These are phyloP conservation scores for Thamnidium elegans DNA, from an alignment of 192 early-diverging fungal species.

Conservation along the genomic window DNA sequence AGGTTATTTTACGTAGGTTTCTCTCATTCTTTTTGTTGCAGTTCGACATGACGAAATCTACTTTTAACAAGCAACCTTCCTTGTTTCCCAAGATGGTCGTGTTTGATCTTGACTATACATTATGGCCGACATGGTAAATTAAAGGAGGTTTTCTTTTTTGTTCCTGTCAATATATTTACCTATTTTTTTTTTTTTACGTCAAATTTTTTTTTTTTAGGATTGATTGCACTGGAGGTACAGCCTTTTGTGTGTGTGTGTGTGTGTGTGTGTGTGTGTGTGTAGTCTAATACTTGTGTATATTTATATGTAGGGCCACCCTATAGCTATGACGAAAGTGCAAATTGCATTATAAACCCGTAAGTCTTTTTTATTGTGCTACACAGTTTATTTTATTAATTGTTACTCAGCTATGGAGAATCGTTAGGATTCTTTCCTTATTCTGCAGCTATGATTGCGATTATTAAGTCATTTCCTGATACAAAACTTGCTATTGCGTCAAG, in stretches of 20 bases:
- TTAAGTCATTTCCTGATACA: constrained; percentile 29
- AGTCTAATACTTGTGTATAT: no score
- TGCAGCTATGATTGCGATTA: constrained; percentile 27
- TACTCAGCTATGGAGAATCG: constrained; percentile 21
- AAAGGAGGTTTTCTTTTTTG: neutral
- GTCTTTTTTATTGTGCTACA: neutral
- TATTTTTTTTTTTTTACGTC: neutral
- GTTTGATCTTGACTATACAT: constrained; percentile 44
- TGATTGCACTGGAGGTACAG: constrained; percentile 25
- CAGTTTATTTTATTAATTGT: neutral
- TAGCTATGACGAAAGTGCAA: constrained; percentile 11
- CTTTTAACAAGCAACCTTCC: neutral
- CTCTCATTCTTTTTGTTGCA: neutral
- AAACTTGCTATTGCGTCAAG: constrained; percentile 41
- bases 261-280: no score
- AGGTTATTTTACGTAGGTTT: no score
- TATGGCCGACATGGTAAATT: constrained; percentile 37
- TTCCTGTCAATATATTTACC: neutral
- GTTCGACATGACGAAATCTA: neutral
- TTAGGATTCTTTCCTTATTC: constrained; percentile 34
- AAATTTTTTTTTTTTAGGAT: constrained; percentile 18
- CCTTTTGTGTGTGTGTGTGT: no score
- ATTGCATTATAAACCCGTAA: constrained; percentile 14
- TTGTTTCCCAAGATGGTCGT: constrained; percentile 39
- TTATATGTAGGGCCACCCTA: constrained; percentile 20